Base-by-base conservation (phyloP, 1,284 basidiomycete species). In the Vanrija humicola region DNA sequence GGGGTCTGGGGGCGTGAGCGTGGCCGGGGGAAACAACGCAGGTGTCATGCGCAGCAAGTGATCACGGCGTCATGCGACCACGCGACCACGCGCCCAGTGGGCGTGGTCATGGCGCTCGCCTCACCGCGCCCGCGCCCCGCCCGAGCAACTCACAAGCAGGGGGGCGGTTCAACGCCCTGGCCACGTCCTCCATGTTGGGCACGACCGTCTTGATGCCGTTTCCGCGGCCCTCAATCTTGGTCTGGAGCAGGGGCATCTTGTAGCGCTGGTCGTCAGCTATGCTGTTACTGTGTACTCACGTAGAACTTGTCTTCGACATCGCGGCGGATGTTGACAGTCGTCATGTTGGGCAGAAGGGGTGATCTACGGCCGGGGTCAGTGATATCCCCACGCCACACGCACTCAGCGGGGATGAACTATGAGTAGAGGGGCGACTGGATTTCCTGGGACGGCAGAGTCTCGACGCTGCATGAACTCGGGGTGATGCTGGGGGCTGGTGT, bases 191-290 rank as follows among this genome's bases (percentile, higher is more conserved):
- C 93, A 99, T 98, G 80, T 99, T 99, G 46, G 92, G 92, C 54
- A 96, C 80, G 72, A 97, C 93, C 42, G 96, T 99, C 81, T 99
- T 99, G 81, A 99, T 98, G 64, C 96, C 96, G 75, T 99, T 99
- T 55, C 96, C 96, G 78, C 93, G 93, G 69, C 96, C 96, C 79
- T 99, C 96, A 51, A 98, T 94, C 81, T 98, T 98, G 66, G 89
- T 97, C 66, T 85, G 83, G 59, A 98, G 84, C 59, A 94, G 79
- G 50, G 96, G 96, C 96, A 99, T 99, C 68, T 78, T 79, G 77
- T 79, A 78, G 51, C 78, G 70, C 73, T 72, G 50, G 48, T 3
- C 21, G 56, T 53, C 46, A 60, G 52, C 38, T 1, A 2, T 6
- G 10, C 28, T 10, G 7, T 3, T 10, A 28, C 1, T 28, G 3